Base-by-base conservation (phyloP, 2,329 filamentous ascomycete species). In the Scleromitrula shiraiana region DNA sequence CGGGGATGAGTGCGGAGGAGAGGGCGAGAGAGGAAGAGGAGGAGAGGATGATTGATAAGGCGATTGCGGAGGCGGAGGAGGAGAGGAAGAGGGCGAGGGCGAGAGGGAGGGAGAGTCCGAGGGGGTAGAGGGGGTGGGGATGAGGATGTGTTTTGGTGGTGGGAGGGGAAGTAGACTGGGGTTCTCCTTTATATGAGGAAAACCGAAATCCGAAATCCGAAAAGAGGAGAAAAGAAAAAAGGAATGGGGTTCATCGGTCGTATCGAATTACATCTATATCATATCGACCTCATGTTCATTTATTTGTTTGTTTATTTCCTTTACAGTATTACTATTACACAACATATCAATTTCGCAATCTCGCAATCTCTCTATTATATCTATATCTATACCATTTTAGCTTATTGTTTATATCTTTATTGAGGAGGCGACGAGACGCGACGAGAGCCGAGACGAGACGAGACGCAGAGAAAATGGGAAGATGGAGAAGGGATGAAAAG, bases 21-120 rank as follows among this genome's bases (percentile, higher is more conserved):
- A 35, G 57, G 3, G 54, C 52, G 45, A 50, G 54, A 48, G 42
- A 59, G 40, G 60, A 62, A 30, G 60, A 63, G 19, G 60, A 62
- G 38, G 60, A 63, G 53, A 54, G 59, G 48, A 57, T 54, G 41
- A 62, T 62, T 17, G 59, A 62, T 48, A 55, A 53, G 33, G 59
- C 59, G 26, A 62, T 62, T 45, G 59, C 57, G 35, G 58, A 58
- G 24, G 56, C 58, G 15, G 59, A 59, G n/a, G 29, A 26, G 19
- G 49, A 49, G 19, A 41, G 54, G 30, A 41, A 53, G 46, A 43
- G 46, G 8, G 39, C 19, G 23, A 23, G 46, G n/a, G 20, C 7
- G 20, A 43, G 29, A 23, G 19, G 40, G 9, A 23, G 41, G 19
- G 30, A 30, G 12, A 0, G 0, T 7, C 10, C 8, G 14, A 17